phyloP scores from a whole-genome alignment of 2,329 filamentous ascomycete species.

The Monilinia fructigena region DNA sequence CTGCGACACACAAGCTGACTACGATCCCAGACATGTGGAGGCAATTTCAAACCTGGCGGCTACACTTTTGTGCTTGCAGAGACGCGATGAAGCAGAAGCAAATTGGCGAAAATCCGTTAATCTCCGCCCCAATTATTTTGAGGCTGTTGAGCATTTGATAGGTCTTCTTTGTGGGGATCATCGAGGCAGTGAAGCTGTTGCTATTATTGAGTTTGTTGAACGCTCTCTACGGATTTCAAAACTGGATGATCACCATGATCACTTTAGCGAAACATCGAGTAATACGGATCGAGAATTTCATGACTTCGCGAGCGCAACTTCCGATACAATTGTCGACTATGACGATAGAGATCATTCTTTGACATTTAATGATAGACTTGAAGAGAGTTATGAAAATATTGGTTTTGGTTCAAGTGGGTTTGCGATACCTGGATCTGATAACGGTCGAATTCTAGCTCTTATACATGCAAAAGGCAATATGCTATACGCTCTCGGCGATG shows the following conservation, averaged over 20 bases:
- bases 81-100: constrained; percentile 78
- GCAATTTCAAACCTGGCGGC: constrained; percentile 92
- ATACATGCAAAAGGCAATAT: constrained; percentile 99
- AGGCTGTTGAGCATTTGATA: constrained; percentile 92
- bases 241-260: constrained; percentile 51
- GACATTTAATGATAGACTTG: constrained; percentile 26
- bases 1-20: constrained; percentile 19
- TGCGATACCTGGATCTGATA: constrained; percentile 78
- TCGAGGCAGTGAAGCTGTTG: constrained; percentile 78
- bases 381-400: constrained; percentile 30
- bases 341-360: constrained; percentile 35
- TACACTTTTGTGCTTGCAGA: constrained; percentile 78
- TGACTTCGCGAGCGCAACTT: constrained; percentile 32
- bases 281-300: constrained; percentile 44
- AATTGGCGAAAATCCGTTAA: constrained; percentile 85
- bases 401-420: constrained; percentile 80
- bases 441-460: constrained; percentile 87
- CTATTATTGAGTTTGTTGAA: constrained; percentile 84
- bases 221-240: constrained; percentile 58
- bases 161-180: constrained; percentile 81
- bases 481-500: constrained; percentile 86
- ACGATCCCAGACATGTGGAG: constrained; percentile 65
- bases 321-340: constrained; percentile 37
- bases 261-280: constrained; percentile 58
- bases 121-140: constrained; percentile 81